Percentiles rank a stretch among this genome's conserved stretches.
Conservation (phyloP, 2,329 filamentous ascomycete species). For the Phialocephala sp. region DNA sequence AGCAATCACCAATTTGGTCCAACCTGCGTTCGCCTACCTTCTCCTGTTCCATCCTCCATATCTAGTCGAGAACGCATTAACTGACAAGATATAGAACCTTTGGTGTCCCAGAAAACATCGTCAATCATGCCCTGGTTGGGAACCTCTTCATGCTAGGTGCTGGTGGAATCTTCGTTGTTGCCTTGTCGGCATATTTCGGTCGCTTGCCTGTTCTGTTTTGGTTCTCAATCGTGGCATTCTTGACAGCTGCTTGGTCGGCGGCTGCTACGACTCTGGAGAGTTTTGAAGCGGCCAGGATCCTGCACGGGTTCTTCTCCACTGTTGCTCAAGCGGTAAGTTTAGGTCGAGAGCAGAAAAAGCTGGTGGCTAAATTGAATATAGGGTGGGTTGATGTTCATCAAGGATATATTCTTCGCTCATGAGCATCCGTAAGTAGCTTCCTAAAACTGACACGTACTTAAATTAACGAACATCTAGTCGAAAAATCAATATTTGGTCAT, state of each 20-base stretch:
- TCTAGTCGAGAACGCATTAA: background rate
- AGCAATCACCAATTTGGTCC: constrained; percentile 12
- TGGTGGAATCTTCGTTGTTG: constrained; percentile 33
- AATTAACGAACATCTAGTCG: constrained; percentile 30
- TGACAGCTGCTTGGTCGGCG: constrained; percentile 22
- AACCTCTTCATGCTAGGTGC: constrained; percentile 55
- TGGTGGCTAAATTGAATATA: constrained; percentile 42
- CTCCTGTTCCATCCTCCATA: background rate
- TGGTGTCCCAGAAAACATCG: constrained; percentile 43
- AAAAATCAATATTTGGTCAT: constrained; percentile 56
- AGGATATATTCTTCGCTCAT: constrained; percentile 66
- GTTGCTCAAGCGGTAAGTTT: constrained; percentile 25
- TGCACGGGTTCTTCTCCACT: constrained; percentile 37
- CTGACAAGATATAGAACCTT: background rate
- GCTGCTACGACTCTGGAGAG: constrained; percentile 17
- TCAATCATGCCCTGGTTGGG: constrained; percentile 57
- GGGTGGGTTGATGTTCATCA: constrained; percentile 58
- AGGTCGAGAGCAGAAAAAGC: too few species aligned
- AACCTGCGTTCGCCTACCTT: background rate
- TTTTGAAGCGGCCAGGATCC: constrained; percentile 23
- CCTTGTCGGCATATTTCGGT: constrained; percentile 50
- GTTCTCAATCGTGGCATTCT: constrained; percentile 20
- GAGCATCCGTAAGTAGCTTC: constrained; percentile 44
- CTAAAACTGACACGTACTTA: background rate
- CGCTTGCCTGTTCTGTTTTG: constrained; percentile 47